Base-by-base conservation (phyloP, 192 early-diverging fungal species). In the Entomortierella chlamydospora region DNA sequence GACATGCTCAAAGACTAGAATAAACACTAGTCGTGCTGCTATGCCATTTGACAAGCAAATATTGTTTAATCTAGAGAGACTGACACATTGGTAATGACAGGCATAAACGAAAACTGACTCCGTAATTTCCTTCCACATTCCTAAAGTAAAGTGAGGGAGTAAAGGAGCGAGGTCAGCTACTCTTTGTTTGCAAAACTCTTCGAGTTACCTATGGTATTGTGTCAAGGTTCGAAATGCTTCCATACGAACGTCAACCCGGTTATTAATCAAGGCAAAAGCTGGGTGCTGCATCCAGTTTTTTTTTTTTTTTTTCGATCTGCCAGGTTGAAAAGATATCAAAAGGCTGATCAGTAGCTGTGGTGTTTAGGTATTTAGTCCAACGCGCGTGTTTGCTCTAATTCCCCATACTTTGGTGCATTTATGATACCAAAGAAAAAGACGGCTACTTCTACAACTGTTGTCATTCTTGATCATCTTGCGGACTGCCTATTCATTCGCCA, bases 401-500 rank as follows among this genome's bases (percentile, higher is more conserved):
- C 45, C 17, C 2, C 18, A 41, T 60, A 74, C 79, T 61, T 59
- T 34, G 68, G 51, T 17, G 70, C 50, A 33, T 64, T 72, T 23
- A 83, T 64, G 8, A 89, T 37, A 6, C 88, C 89, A 77, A 85
- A 90, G 37, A 87, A 43, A 61, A 88, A 84, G 29, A 85, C 87
- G 8, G 79, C 53, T 8, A 89, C 25, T 0, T 90, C 91, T 4
- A 89, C 30, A 8, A 82, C 10, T 18, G 89, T 72, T 12, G 89
- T 85, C n/a, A 81, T 22, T 18, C 61, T 45, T 5, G 86, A 61
- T 90, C 90, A 92, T 17, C 85, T 74, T 0, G 88, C 86, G 56
- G 90, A 92, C 51, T 87, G 89, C 86, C 90, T 37, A 89, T 80
- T 30, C 84, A 64, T 67, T 93, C 91, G 3, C 91, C 91, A 63